Base-by-base conservation (phyloP, 768 basidiomycete genomes). In the Collybia mongolica region DNA sequence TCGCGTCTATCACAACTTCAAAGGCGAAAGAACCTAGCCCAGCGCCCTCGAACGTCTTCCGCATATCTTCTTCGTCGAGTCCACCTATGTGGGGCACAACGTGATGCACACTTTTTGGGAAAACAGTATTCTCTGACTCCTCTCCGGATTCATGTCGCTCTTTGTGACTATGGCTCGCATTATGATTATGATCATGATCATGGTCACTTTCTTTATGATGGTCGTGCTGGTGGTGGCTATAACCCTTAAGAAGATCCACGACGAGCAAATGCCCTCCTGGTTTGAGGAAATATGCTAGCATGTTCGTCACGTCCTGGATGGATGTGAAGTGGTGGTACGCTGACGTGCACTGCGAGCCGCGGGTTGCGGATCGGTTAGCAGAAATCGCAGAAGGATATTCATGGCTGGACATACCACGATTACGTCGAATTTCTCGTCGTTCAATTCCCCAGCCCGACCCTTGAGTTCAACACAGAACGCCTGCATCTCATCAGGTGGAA, bases 321-420 rank as follows among this genome's bases (percentile, higher is more conserved):
- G 74, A 74, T 1, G 66, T 44, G 52, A 90, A 73, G 59, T 90
- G 88, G 53, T 90, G 88, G 56, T 85, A 90, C 3, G 87, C 72
- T 39, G 73, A 72, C 7, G 76, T 71, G 57, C 87, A 90, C 88
- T 90, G 53, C 4, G 14, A 19, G 35, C 36, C 43, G 60, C 36
- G 36, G 29, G 39, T n/a, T n/a, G 48, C 24, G 2, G 35, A 24
- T 32, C 18, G 18, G n/a, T 32, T 36, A 15, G 17, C 15, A 36
- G 41, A 28, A 32, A 20, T 12, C 29, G 20, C 6, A 15, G 15
- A 8, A 58, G 32, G 9, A n/a, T 37, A 45, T 22, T 44, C 17
- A 6, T 39, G 2, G 32, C 11, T 9, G 32, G 24, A 69, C 86
- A 59, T 61, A 91, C 90, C 6, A 84, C 77, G 50, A 88, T 70